phyloP scores from a whole-genome alignment of 768 basidiomycete genomes.

The Suillus lakei region DNA sequence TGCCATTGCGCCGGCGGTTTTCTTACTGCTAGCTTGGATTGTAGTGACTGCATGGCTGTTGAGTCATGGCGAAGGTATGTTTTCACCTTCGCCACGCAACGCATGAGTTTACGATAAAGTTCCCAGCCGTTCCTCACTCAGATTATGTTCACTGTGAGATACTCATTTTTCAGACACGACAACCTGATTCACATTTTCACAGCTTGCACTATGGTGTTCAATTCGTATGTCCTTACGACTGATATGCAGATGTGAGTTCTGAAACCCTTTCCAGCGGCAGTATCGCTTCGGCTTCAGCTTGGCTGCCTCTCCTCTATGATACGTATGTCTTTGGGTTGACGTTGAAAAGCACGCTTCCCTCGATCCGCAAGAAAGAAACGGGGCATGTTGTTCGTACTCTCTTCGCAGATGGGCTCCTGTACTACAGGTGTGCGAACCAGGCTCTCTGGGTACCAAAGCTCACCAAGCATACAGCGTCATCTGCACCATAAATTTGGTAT shows the following conservation, averaged over 20 bases:
- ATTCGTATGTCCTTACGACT: constrained; percentile 22
- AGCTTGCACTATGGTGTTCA: constrained; percentile 50
- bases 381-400: constrained; percentile 28
- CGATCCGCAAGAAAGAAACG: constrained; percentile 19
- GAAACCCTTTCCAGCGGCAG: constrained; percentile 15
- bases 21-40: constrained; percentile 49
- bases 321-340: constrained; percentile 41
- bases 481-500: constrained; percentile 40
- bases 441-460: not conserved
- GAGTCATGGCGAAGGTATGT: constrained; percentile 51
- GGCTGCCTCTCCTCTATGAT: constrained; percentile 47
- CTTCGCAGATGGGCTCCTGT: constrained; percentile 39
- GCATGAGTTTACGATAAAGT: constrained; percentile 3
- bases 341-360: constrained; percentile 33
- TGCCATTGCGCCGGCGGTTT: constrained; percentile 15
- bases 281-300: constrained; percentile 42
- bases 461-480: constrained; percentile 35
- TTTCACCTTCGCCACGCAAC: not conserved
- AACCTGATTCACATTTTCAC: constrained; percentile 22
- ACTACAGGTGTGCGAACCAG: constrained; percentile 34
- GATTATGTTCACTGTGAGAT: constrained; percentile 17
- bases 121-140: constrained; percentile 18
- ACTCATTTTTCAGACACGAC: constrained; percentile 23
- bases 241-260: not conserved
- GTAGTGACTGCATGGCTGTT: constrained; percentile 59